Base-by-base conservation (phyloP, 2,329 filamentous ascomycete genomes). In the Arthroderma sp. region DNA sequence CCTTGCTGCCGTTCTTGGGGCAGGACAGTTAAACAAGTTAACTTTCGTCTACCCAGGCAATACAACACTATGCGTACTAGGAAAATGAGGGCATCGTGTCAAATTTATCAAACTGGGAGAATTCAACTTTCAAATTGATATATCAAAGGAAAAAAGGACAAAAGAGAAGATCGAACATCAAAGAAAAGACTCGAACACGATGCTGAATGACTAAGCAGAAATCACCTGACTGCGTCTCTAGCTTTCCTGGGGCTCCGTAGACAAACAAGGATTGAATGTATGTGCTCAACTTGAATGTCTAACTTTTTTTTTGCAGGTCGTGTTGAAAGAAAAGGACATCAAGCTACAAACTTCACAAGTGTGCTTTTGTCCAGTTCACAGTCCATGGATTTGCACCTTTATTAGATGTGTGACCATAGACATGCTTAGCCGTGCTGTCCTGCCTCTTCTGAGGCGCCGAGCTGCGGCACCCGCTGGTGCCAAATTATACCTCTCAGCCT, bases 51-150 rank as follows among this genome's bases (percentile, higher is more conserved):
- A 57, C 68, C 69, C 68, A 68, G 64, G 62, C 68, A 68, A 64
- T 70, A 66, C 77, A 81, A 77, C 77, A 68, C 71, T 61, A 70
- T 68, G 68, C 71, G 73, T 68, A 57, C 57, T 40, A 10, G 59
- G 56, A 50, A 52, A 49, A 51, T 55, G 52, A 62, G 69, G 62
- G 60, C 69, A 69, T 59, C 62, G 66, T 68, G 74, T 74, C 75
- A 78, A 78, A 77, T 77, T 75, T 70, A 63, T 65, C 67, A 65
- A 68, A 71, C 71, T 59, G 50, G 50, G 60, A 38, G 38, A 29
- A 59, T 55, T 68, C 66, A 77, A 77, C 72, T 77, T 78, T 75
- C 66, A 61, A 54, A 58, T 49, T 49, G 61, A 52, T 63, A 56
- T 58, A 58, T 56, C 62, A 62, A 61, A 62, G 62, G 61, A 58